These are phyloP conservation scores for Acorus calamus DNA, from an alignment of 106 monocot genomes.

Conservation along the genomic window DNA sequence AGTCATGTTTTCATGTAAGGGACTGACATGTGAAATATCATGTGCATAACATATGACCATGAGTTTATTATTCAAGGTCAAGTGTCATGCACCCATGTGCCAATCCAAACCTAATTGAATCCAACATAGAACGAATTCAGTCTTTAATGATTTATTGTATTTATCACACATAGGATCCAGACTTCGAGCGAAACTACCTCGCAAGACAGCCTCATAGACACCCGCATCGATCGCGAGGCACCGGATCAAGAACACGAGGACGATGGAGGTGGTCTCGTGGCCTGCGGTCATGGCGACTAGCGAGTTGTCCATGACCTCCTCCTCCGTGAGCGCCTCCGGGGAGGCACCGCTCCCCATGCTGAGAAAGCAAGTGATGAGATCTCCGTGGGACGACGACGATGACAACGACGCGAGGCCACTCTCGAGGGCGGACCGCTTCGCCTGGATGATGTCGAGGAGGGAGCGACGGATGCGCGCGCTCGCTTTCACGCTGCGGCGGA, in stretches of 20 bases:
- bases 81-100: too few species aligned
- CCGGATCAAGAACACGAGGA: slow-evolving; percentile 29
- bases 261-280: slow-evolving; percentile 21
- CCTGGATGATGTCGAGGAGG: slow-evolving; percentile 4
- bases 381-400: background rate
- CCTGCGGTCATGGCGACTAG: slow-evolving; percentile 23
- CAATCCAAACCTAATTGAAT: too few species aligned
- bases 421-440: slow-evolving; percentile 8
- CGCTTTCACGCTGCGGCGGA: slow-evolving; percentile 19
- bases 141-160: too few species aligned
- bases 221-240: slow-evolving; percentile 22
- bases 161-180: too few species aligned
- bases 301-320: slow-evolving; percentile 31
- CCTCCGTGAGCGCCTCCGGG: slow-evolving; percentile 7
- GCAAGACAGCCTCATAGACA: background rate
- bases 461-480: slow-evolving; percentile 9
- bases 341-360: slow-evolving; percentile 2
- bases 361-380: slow-evolving; percentile 23
- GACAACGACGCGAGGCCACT: too few species aligned
- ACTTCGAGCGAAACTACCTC: slow-evolving; percentile 11
- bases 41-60: too few species aligned
- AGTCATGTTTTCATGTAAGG: too few species aligned
- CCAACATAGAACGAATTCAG: too few species aligned
- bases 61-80: too few species aligned
- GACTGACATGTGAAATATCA: too few species aligned